Percentiles rank a stretch among this genome's conserved stretches.
Conservation (phyloP, 129 eudicot species). For the Dittrichia graveolens region DNA sequence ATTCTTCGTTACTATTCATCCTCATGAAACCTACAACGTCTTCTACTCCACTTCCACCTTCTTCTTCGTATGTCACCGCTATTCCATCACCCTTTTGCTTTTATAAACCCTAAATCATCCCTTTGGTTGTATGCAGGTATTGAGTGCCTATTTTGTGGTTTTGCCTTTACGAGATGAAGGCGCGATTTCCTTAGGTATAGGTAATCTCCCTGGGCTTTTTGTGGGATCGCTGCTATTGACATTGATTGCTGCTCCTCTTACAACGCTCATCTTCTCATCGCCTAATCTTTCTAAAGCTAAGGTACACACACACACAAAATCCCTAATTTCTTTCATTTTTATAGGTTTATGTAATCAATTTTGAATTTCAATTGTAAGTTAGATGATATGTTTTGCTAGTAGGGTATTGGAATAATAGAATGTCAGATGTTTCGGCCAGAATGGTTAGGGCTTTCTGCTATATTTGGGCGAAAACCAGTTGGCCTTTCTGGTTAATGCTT, state of each 20-base stretch:
- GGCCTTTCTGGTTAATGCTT: neutral
- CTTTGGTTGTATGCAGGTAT: constrained; percentile 47
- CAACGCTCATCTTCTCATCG: constrained; percentile 70
- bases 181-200: constrained; percentile 77
- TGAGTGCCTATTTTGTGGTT: constrained; percentile 88
- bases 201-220: constrained; percentile 73
- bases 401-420: constrained; percentile 4
- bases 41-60: constrained; percentile 75
- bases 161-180: constrained; percentile 97
- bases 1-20: constrained; percentile 56
- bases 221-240: constrained; percentile 82
- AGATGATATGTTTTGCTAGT: neutral
- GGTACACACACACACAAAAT: constrained; percentile 34
- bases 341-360: neutral
- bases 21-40: constrained; percentile 68
- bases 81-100: neutral
- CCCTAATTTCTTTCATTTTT: neutral
- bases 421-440: neutral
- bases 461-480: neutral
- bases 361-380: neutral
- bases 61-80: constrained; percentile 64
- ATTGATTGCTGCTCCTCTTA: constrained; percentile 78
- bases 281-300: constrained; percentile 60
- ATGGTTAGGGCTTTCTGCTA: constrained; percentile 9
- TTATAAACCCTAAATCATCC: neutral